Conservation (phyloP, 371 early-diverging fungal species). For the Mortierella sp. region DNA sequence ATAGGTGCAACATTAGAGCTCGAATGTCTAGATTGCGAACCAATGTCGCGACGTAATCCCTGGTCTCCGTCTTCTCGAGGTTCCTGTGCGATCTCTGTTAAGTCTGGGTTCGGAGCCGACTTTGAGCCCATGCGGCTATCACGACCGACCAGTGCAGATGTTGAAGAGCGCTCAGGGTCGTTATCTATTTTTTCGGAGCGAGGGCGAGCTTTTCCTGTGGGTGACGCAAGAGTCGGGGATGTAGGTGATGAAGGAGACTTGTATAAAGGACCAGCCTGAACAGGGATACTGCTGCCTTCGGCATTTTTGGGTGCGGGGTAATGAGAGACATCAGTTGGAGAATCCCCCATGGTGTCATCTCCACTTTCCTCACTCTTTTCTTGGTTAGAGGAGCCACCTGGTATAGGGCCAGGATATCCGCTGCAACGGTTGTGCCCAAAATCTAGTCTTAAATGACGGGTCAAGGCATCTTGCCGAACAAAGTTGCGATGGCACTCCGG, state of each 20-base stretch:
- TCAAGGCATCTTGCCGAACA: slow-evolving; percentile 83
- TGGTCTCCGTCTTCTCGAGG: slow-evolving; percentile 16
- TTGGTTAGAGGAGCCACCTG: slow-evolving; percentile 24
- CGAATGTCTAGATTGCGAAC: slow-evolving; percentile 13
- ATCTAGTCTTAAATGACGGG: slow-evolving; percentile 64
- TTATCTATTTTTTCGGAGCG: background rate
- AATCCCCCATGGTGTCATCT: slow-evolving; percentile 28
- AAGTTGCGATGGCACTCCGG: slow-evolving; percentile 77
- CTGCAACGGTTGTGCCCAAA: slow-evolving; percentile 55
- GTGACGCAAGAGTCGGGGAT: slow-evolving; percentile 7
- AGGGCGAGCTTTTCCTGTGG: slow-evolving; percentile 3
- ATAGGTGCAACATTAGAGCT: slow-evolving; percentile 22
- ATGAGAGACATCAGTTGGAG: slow-evolving; percentile 7
- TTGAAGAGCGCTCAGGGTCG: slow-evolving; percentile 8
- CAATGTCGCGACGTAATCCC: slow-evolving; percentile 2
- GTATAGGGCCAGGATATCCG: slow-evolving; percentile 42
- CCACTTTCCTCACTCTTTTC: slow-evolving; percentile 29
- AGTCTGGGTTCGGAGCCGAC: background rate
- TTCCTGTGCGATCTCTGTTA: background rate
- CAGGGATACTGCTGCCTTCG: slow-evolving; percentile 1
- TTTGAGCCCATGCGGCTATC: background rate
- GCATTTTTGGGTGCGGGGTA: background rate
- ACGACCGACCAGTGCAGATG: background rate
- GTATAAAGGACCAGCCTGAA: slow-evolving; percentile 11
- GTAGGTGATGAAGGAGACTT: slow-evolving; percentile 15